Evolutionary conservation across 495 filamentous ascomycete genomes (phyloP), one percentile per base, ranked within the genome.

Genomic region (Hyaloscypha finlandica): DNA sequence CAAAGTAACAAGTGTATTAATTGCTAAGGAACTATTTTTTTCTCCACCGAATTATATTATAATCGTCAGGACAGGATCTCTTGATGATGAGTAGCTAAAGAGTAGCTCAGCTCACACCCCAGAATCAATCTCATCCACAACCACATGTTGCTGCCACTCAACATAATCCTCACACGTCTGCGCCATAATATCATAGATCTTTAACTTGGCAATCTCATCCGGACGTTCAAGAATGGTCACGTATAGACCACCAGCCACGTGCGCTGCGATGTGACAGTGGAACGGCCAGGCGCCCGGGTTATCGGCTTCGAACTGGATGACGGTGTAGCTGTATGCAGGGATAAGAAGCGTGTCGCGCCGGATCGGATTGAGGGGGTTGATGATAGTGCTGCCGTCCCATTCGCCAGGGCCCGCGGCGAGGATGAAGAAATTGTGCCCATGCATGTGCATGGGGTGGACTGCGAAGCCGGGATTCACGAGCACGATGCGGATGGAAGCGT

Each of bases 281-380:
- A 25, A 25, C 1, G 83, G 79, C 85, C 85, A 88, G 33, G 83
- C 74, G 12, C 84, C 85, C 0, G 85, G 81, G 63, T 84, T 88
- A 64, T 88, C 84, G 4, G 82, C 81, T 73, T 81, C 70, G 70
- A 87, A 86, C 16, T 77, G 83, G 1, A 89, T 73, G 8, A 85
- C 76, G 39, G 84, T 57, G 71, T 80, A 75, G 0, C 83, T 85
- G 31, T 20, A 12, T 3, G 25, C 55, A 6, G 66, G 67, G 0
- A 92, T 68, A 64, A 88, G 71, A 1, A 84, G 85, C 2, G 83
- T 84, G 67, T 91, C 89, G n/a, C 89, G 77, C 1, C 88, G 80
- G 9, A 83, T 80, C 3, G 88, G 86, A 67, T 81, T 85, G 22
- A 58, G 42, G 20, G 78, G 74, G 14, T 77, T 77, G 53, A 83